Evolutionary conservation across 441 rosid species (phyloP).

Genomic region (Populus trichocarpa): DNA sequence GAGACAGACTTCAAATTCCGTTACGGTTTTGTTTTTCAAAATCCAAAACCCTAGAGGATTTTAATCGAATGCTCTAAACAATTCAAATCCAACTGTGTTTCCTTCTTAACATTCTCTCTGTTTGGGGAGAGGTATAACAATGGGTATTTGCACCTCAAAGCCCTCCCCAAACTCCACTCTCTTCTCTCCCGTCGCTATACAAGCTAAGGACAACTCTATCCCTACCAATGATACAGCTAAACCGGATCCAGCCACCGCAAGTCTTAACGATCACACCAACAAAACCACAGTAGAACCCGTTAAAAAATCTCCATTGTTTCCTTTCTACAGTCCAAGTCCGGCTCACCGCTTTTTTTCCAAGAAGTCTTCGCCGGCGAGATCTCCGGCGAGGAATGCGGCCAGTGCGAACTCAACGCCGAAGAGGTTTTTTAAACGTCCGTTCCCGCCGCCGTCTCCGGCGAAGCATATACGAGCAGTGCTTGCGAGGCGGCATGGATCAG

Average conservation of each 20-base stretch:
- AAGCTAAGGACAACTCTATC: slow-evolving; percentile 16
- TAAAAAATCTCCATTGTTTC: slow-evolving; percentile 68
- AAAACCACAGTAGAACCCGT: slow-evolving; percentile 25
- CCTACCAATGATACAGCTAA: slow-evolving; percentile 18
- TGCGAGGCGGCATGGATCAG: slow-evolving; percentile 89
- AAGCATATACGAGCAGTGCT: too few species aligned
- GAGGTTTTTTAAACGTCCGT: slow-evolving; percentile 69
- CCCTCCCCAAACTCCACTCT: slow-evolving; percentile 40
- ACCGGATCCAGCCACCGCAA: slow-evolving; percentile 23
- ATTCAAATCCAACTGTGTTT: not conserved
- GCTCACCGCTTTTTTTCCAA: slow-evolving; percentile 86
- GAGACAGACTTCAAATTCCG: not conserved
- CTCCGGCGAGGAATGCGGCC: slow-evolving; percentile 53
- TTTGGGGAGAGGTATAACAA: slow-evolving; percentile 30
- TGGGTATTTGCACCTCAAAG: slow-evolving; percentile 90
- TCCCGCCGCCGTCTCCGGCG: slow-evolving; percentile 93
- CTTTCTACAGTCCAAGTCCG: slow-evolving; percentile 92
- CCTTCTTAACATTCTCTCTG: slow-evolving; percentile 1
- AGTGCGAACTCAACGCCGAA: slow-evolving; percentile 74
- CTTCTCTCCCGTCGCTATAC: slow-evolving; percentile 19
- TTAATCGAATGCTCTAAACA: not conserved
- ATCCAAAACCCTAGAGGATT: not conserved
- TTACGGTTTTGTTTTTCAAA: slow-evolving; percentile 1
- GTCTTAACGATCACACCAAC: slow-evolving; percentile 12
- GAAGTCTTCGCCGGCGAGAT: slow-evolving; percentile 82